Evolutionary conservation across 768 basidiomycete species (phyloP).

Genomic region (Arthromyces matolae): DNA sequence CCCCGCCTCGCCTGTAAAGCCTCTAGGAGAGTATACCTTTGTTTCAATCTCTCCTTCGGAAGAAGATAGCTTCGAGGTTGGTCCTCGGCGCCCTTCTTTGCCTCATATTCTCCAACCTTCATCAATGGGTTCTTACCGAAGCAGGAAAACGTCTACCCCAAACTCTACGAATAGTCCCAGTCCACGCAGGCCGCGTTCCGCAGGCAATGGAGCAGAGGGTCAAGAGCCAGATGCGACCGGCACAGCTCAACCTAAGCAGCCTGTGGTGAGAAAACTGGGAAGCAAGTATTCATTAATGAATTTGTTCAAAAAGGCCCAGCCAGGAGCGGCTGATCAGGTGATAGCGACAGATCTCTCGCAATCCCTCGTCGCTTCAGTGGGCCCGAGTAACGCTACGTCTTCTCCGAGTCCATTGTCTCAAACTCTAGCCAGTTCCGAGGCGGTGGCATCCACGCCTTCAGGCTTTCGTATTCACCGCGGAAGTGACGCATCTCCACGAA

Average conservation of each 20-base stretch:
- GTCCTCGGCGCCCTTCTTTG: conserved; percentile 63
- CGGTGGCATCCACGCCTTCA: conserved; percentile 9
- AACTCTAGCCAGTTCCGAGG: conserved; percentile 19
- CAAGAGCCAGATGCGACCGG: conserved; percentile 22
- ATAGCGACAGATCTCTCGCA: conserved; percentile 18
- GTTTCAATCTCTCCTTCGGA: conserved; percentile 30
- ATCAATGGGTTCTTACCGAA: conserved; percentile 24
- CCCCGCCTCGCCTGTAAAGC: conserved; percentile 37
- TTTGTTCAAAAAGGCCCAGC: conserved; percentile 67
- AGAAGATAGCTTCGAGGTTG: conserved; percentile 29
- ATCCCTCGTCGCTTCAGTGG: conserved; percentile 15
- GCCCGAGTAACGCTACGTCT: conserved; percentile 22
- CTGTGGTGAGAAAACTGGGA: conserved; percentile 43
- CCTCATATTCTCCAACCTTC: conserved; percentile 48
- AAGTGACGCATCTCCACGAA: conserved; percentile 31
- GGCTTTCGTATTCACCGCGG: conserved; percentile 28
- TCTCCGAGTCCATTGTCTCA: conserved; percentile 21
- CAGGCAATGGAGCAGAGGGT: conserved; percentile 61
- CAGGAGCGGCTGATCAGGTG: conserved; percentile 27
- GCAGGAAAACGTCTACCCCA: conserved; percentile 34
- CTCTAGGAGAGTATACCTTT: conserved; percentile 47
- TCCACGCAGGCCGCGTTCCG: conserved; percentile 64
- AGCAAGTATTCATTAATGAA: conserved; percentile 74
- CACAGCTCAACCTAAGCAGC: conserved; percentile 31
- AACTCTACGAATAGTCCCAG: conserved; percentile 24